Base-by-base conservation (phyloP, 202 grass and related monocot species). In the Schoenoplectus triqueter region DNA sequence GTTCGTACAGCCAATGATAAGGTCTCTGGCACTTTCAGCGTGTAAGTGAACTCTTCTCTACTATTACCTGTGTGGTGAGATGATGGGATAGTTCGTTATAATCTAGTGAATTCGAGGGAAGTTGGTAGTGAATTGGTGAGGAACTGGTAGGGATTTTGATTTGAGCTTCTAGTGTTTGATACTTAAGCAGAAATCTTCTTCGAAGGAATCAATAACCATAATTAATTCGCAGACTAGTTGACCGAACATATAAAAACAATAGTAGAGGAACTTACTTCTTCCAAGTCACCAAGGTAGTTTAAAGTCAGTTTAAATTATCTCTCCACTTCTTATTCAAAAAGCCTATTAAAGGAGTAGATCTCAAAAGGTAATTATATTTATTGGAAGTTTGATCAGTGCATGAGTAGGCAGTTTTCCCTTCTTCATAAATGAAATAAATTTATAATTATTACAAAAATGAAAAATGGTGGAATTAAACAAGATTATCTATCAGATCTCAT, bases 1-100 rank as follows among this genome's bases (percentile, higher is more conserved):
- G 95, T 95, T 81, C 89, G 89, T 71, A 87, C 91, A 60, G 93
- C 95, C 77, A 98, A 93, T 67, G 92, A 98, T 47, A 92, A 94
- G 89, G 86, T 98, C 85, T 59, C 91, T 59, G 91, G 88, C 52
- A 98, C 95, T 83, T 90, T 98, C 81, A 88, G 86, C 63, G 85
- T 86, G 95, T 98, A 85, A 92, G 88, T 73, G 4, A 54, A 11
- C n/a, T 77, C 7, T 15, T 39, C 7, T 40, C 22, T 57, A 2
- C 10, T 41, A 15, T 2, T 41, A 7, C 3, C 1, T 14, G 42
- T 78, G 6, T 59, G 13, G 3, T 51, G 5, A 73, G n/a, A 17
- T 51, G 45, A 51, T 22, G 17, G 3, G 18, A 49, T 17, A 6
- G 45, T 51, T 52, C 9, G 47, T 41, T 67, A 67, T 10, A 72